Base-by-base conservation (phyloP, 805 yeast species). In the Candida easanensis region DNA sequence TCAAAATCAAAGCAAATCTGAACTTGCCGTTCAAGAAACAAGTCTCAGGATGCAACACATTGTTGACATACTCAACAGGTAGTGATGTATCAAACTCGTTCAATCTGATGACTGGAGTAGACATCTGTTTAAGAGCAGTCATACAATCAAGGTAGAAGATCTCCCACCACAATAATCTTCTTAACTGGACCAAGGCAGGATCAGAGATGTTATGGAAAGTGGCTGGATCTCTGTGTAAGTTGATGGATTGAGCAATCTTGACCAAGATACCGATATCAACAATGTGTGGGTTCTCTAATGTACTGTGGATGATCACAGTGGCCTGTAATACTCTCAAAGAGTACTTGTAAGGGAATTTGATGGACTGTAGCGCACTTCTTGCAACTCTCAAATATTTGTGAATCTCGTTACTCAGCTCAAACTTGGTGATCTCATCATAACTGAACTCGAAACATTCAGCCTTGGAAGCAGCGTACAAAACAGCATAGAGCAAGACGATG, bases 161-260 rank as follows among this genome's bases (percentile, higher is more conserved):
- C 30, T 78, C 80, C 84, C 84, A 80, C 84, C 85, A 80, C n/a
- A 80, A 56, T 41, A 78, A 56, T 55, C 85, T 66, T 57, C 82
- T 66, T 37, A 71, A 65, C 46, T 77, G 79, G 6, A 80, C 70
- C 18, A 71, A 65, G 40, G 69, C 70, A 56, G 68, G 63, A 48
- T 77, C 76, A 3, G 69, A 64, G 28, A 77, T 68, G 32, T 73
- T 69, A 45, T 79, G 74, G 35, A 74, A 70, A 1, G 69, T 61
- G n/a, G 74, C 66, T 4, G 85, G 85, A 53, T 80, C 86, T 54
- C 80, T 73, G 51, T 80, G 79, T 27, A 80, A 57, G 41, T 77
- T 77, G 25, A 77, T 62, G 34, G 74, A 64, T 51, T 79, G 80
- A 1, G 82, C 80, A 46, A 76, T 74, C 34, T 84, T 57, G 3